Evolutionary conservation across 1,139 yeast species (phyloP), one percentile per base, ranked within the genome.

Genomic region (Sugiyamaella paludigena): DNA sequence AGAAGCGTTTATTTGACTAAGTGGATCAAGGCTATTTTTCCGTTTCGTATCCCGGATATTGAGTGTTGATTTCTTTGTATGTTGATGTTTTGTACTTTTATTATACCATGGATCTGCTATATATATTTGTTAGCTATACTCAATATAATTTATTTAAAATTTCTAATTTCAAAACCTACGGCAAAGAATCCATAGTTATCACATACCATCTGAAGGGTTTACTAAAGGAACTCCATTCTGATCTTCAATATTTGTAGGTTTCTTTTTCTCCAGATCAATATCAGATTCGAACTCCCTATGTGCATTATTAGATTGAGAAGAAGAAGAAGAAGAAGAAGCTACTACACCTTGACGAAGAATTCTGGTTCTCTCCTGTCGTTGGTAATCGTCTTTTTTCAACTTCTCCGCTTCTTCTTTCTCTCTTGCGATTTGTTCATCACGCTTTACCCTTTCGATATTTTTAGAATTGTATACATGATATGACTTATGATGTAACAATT

Each of bases 401-500:
- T 45, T 54, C 24, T 46, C 49, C 3, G 35, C 49, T 34, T 52
- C 55, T 11, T 52, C 54, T 35, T 47, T 41, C 40, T 43, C 54
- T 26, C 45, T 47, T 9, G 65, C 67, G 28, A 42, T 47, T 12
- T 47, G 59, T 46, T 64, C 68, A 42, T 65, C 68, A n/a, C 62
- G 52, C 16, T 53, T 42, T 1, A 65, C 68, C n/a, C 64, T 57
- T 43, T 55, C 68, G 9, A 63, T 54, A 33, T 64, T 65, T 12
- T 48, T 55, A n/a, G 54, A 44, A 30, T 53, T 61, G 51, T 60
- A 48, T n/a, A 64, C 68, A 54, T 64, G 61, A 50, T 65, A 64
- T 24, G 67, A 61, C 48, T 64, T 64, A 50, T 65, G 67, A 34
- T 59, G 57, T 19, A 62, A 57, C 10, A 62, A 54, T 39, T 64